Base-by-base conservation (phyloP, 2,329 filamentous ascomycete genomes). In the Colletotrichum liaoningense region DNA sequence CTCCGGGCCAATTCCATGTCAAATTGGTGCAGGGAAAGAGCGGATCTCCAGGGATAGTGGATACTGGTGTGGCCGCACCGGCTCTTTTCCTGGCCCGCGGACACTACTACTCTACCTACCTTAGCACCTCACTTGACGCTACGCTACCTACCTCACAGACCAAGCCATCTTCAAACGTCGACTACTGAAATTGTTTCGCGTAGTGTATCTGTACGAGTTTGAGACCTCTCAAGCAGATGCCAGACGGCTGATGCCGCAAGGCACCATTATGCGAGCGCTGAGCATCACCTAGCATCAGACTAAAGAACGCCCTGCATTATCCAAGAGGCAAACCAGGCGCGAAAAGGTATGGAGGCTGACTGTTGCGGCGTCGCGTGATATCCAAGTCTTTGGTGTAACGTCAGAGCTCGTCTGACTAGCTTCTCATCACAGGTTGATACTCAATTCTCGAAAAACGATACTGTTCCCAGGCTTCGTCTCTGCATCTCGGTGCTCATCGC, bases 31-130 rank as follows among this genome's bases (percentile, higher is more conserved):
- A 42, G 26, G 38, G 64, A 24, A 30, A 4, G 49, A 55, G 49
- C 14, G 63, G 67, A 65, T 49, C 67, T 52, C 33, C n/a, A 52
- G 38, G 52, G 52, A 57, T 57, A 38, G 60, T 65, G 67, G 35
- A 14, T 12, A 14, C 49, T 26, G 30, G 24, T 35, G 35, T 33
- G 49, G 22, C 38, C 22, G 59, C 59, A 49, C 59, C 24, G 16
- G 35, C n/a, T 49, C 42, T 22, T 49, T 49, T 49, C 42, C 42
- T 49, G 42, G 42, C 19, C 42, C 42, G 42, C 42, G 42, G 42
- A 49, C 42, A 49, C 16, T 49, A 49, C 42, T 49, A 49, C 19
- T 49, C 19, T 49, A 19, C 38, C 19, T 49, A 19, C 38, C 38
- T 42, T 19, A 19, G 38, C 16, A 19, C 38, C 38, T 42, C 16